Evolutionary conservation across 495 filamentous ascomycete species (phyloP).

Genomic region (Penicillium parvum): DNA sequence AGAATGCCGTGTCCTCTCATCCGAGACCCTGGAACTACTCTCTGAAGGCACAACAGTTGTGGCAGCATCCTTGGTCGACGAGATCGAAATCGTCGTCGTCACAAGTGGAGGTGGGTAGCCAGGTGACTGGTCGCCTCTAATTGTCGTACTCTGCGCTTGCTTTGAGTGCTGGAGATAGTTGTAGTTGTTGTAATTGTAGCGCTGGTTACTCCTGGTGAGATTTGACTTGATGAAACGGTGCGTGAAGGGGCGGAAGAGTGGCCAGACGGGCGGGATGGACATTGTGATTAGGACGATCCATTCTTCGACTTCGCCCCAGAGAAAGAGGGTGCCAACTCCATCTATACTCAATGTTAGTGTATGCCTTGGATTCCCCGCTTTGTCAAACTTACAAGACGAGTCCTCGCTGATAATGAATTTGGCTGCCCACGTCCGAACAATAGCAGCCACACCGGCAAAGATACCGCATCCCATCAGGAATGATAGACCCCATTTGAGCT

Average conservation of each 20-base stretch:
- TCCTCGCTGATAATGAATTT: conserved; percentile 21
- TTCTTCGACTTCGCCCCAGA: conserved; percentile 26
- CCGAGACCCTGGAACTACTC: conserved; percentile 2
- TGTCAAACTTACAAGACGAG: conserved; percentile 17
- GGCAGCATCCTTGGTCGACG: conserved; percentile 7
- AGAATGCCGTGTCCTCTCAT: conserved; percentile 7
- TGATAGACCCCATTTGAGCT: conserved; percentile 24
- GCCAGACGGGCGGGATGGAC: conserved; percentile 28
- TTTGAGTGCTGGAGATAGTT: conserved; percentile 5
- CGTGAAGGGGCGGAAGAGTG: conserved; percentile 23
- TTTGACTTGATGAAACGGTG: conserved; percentile 22
- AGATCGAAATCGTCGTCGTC: conserved; percentile 22
- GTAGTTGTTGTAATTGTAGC: conserved; percentile 8
- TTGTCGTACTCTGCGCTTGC: conserved; percentile 10
- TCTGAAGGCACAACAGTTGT: conserved; percentile 10
- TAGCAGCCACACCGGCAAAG: conserved; percentile 23
- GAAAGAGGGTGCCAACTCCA: conserved; percentile 20
- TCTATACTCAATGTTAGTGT: conserved; percentile 10
- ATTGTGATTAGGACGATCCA: conserved; percentile 27
- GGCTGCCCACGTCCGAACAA: conserved; percentile 25
- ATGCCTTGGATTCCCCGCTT: neutral
- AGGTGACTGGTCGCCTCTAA: conserved; percentile 10
- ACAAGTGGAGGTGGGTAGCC: conserved; percentile 15
- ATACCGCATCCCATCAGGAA: conserved; percentile 28
- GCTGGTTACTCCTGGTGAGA: conserved; percentile 6